Evolutionary conservation across 192 early-diverging fungal species (phyloP), one percentile per base, ranked within the genome.

Genomic region (Chytriomyces hyalinus): DNA sequence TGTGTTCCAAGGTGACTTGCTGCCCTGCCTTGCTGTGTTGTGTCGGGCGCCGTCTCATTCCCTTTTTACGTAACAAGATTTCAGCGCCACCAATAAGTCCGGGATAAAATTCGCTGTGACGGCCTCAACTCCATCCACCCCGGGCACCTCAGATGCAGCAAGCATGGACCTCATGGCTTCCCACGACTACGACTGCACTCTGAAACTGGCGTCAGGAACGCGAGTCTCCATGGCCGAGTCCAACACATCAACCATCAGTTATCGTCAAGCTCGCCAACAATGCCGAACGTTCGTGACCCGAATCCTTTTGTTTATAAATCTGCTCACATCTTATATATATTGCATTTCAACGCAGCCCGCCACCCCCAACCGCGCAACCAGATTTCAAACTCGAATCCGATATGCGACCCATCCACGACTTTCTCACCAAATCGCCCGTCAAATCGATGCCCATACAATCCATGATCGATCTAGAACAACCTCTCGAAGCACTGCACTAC

Each of bases 401-500:
- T 20, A 57, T 57, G 13, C 1, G 13, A 13, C 53, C 15, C 53
- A n/a, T 57, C 15, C 53, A 13, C 13, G 53, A 57, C 53, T n/a
- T 57, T 57, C 53, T 57, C 20, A 20, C 53, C 53, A 57, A 13
- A n/a, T 20, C 53, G 13, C 53, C 53, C 13, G 20, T 57, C 53
- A 13, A 57, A 13, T 13, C 26, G 11, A 65, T 65, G 26, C 24
- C 36, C 36, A 22, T 65, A 1, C 63, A 13, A 43, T 13, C 63
- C 63, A 11, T 15, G 26, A 65, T 65, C 17, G 63, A 65, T 43
- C 4, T 65, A 13, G 15, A 15, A 22, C 36, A 20, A 1, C 63
- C 63, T 15, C 20, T 65, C 24, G 63, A 65, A 22, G 63, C 13
- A 43, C 13, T 20, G 26, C 63, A 65, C 63, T 65, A 65, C 36